These are phyloP conservation scores for Penicillium sp. DNA, from an alignment of 2,329 filamentous ascomycete species.

Conservation along the genomic window DNA sequence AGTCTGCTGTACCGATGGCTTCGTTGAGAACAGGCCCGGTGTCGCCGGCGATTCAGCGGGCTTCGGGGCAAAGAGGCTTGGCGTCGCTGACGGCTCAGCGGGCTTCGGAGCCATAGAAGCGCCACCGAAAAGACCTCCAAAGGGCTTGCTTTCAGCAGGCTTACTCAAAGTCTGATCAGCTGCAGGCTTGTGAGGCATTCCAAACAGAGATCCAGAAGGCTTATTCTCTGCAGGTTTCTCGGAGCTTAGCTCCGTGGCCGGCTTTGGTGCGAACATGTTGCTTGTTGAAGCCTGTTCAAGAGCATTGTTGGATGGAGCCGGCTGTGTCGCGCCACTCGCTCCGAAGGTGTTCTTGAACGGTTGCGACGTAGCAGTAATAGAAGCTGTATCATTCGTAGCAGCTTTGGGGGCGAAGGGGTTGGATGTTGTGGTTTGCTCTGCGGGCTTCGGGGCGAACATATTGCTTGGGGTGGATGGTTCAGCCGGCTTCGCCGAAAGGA, in stretches of 20 bases:
- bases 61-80: slow-evolving; percentile 13
- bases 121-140: slow-evolving; percentile 32
- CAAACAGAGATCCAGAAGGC: slow-evolving; percentile 28
- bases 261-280: background rate
- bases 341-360: slow-evolving; percentile 18
- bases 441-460: slow-evolving; percentile 13
- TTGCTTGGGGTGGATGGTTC: slow-evolving; percentile 1
- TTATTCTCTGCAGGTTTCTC: slow-evolving; percentile 10
- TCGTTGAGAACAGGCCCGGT: slow-evolving; percentile 14
- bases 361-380: background rate
- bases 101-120: background rate
- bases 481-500: slow-evolving; percentile 10
- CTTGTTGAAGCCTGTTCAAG: background rate
- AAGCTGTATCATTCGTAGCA: background rate
- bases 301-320: background rate
- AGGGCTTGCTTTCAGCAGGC: slow-evolving; percentile 3
- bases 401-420: slow-evolving; percentile 1
- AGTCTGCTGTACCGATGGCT: slow-evolving; percentile 1
- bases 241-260: background rate
- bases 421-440: background rate
- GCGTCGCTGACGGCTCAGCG: background rate
- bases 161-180: background rate
- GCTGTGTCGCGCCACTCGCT: background rate
- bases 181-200: slow-evolving; percentile 1
- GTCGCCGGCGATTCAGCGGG: background rate